Base-by-base conservation (phyloP, 1,284 basidiomycete genomes). In the Ceratobasidium sp. region DNA sequence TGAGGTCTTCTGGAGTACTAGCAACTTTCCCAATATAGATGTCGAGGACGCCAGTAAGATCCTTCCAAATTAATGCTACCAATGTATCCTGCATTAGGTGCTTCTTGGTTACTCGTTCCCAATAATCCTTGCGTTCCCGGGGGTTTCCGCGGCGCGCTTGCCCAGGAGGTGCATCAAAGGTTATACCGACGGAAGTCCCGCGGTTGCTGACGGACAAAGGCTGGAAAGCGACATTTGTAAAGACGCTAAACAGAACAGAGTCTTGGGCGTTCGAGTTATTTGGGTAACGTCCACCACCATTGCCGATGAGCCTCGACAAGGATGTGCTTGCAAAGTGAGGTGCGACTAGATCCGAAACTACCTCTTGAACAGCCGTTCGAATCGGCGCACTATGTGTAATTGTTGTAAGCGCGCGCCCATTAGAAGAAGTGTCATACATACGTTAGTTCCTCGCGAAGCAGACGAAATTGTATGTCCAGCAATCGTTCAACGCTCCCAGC, bases 371-470 rank as follows among this genome's bases (percentile, higher is more conserved):
- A 0, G 87, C 83, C 4, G 75, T 78, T 3, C 85, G 81, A 32
- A 87, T 75, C 0, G 85, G 80, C 0, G 85, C 8, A 42, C 27
- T 54, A 10, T 34, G 20, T 54, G 32, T 34, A 2, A 34, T 17
- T n/a, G 27, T 13, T 5, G 17, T 13, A 42, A 57, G 31, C 27
- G 15, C 62, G 13, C 15, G 12, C 0, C 15, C n/a, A 52, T 10
- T 20, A 10, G 45, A 53, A 27, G 4, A 15, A 45, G 35, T 15
- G 31, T 47, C 3, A 45, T 5, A 79, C 85, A 34, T 75, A 87
- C 87, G 82, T 85, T 15, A 89, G 77, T 72, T 91, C 89, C 70
- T 89, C 89, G 34, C 89, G 80, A 40, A 91, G 76, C 0, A 91
- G 80, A 32, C 90, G 84, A 74, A 89, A 91, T 72, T 91, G 87